phyloP scores from a whole-genome alignment of 164 flowering plant species.

The Buxus sempervirens region DNA sequence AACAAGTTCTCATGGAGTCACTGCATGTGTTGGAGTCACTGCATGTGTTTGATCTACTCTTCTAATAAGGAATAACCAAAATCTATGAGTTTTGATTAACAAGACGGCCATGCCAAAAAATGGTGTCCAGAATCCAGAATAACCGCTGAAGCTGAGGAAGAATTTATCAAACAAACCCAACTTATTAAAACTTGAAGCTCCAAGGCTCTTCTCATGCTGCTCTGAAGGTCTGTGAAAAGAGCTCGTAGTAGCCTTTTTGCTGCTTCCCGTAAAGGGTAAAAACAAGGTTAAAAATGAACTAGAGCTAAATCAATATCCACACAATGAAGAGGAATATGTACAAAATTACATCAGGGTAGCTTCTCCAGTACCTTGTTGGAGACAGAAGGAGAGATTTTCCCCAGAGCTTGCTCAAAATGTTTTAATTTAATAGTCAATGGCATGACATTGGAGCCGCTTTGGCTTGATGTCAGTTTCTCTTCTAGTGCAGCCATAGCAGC shows the following conservation, averaged over 20 bases:
- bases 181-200: neutral
- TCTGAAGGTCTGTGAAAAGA: constrained; percentile 30
- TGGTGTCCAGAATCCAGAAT: neutral
- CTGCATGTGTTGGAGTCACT: too few species aligned
- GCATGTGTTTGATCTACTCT: too few species aligned
- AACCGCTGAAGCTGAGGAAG: neutral
- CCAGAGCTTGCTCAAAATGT: constrained; percentile 65
- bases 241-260: constrained; percentile 38
- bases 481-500: constrained; percentile 75
- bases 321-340: neutral
- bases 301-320: neutral
- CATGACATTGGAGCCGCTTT: constrained; percentile 13
- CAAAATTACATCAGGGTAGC: neutral
- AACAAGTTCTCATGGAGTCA: too few species aligned
- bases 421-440: constrained; percentile 42
- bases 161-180: neutral
- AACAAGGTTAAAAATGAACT: neutral
- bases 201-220: constrained; percentile 20
- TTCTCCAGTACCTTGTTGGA: constrained; percentile 46
- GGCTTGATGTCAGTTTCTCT: constrained; percentile 29
- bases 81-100: too few species aligned
- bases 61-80: too few species aligned
- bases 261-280: constrained; percentile 18
- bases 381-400: constrained; percentile 64
- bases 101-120: too few species aligned